A percentile compares a stretch with the other conserved stretches of the same genome.
Evolutionary conservation across 345 rosid species (phyloP).

Genomic region (Gossypium turneri): DNA sequence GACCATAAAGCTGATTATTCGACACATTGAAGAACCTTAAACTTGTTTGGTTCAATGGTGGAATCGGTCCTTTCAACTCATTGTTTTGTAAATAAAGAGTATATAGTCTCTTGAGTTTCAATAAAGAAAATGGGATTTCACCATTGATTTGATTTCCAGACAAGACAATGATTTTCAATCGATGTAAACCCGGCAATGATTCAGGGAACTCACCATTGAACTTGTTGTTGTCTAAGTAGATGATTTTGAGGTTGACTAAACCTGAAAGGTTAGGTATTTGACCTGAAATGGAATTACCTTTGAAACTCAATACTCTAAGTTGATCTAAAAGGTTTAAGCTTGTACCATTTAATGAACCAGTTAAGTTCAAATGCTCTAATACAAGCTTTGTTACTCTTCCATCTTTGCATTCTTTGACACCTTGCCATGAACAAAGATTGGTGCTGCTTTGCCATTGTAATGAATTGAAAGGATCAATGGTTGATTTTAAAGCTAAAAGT

Average conservation of each 20-base stretch:
- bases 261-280: constrained; percentile 60
- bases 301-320: constrained; percentile 83
- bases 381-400: constrained; percentile 88
- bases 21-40: constrained; percentile 84
- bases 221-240: constrained; percentile 61
- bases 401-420: constrained; percentile 61
- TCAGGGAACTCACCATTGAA: constrained; percentile 73
- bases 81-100: constrained; percentile 59
- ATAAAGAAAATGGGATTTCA: constrained; percentile 50
- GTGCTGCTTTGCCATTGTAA: constrained; percentile 56
- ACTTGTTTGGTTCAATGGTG: constrained; percentile 73
- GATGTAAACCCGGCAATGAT: constrained; percentile 62
- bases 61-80: constrained; percentile 52
- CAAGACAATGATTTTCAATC: constrained; percentile 62
- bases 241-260: constrained; percentile 68
- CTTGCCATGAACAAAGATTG: constrained; percentile 67
- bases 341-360: constrained; percentile 48
- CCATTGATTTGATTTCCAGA: constrained; percentile 63
- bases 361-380: constrained; percentile 61
- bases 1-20: constrained; percentile 60
- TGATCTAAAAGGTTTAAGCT: constrained; percentile 65
- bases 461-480: constrained; percentile 54
- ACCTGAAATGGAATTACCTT: constrained; percentile 78
- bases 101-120: constrained; percentile 57
- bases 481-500: constrained; percentile 59